Base-by-base conservation (phyloP, 2,329 filamentous ascomycete species). In the Nothophaeocryptopus gaeumannii region DNA sequence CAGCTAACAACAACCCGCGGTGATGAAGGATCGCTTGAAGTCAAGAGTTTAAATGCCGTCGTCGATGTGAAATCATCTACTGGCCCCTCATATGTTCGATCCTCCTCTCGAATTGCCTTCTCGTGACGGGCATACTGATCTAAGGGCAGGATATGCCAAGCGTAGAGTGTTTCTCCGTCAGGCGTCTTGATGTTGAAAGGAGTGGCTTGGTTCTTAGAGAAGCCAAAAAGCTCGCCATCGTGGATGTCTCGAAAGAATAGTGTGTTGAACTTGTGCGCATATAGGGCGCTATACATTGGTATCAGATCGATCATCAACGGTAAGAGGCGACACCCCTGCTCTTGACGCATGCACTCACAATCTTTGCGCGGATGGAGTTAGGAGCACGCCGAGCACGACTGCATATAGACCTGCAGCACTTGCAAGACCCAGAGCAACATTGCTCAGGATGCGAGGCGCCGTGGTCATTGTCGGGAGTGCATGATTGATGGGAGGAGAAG, bases 101-200 rank as follows among this genome's bases (percentile, higher is more conserved):
- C 67, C 34, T 79, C 56, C 2, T 45, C 47, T 10, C 39, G 72
- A 10, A 95, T 72, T 11, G 74, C 72, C 15, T 76, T 71, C 62
- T 95, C 86, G 60, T 95, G 79, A 58, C 85, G 77, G 5, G 82
- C 75, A 67, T 95, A 95, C 0, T 89, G 74, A 44, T 85, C 82
- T 5, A 95, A 71, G 0, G 92, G 92, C 41, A 96, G 73, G 47
- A 97, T 79, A 64, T 96, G 92, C 92, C 92, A 97, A 20, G 87
- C 88, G 65, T 93, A 95, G 13, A 97, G 73, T 2, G 75, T 82
- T 68, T 91, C 85, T 34, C 83, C 82, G 67, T 96, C 91, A 1
- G 82, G 74, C 0, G 89, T 93, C 3, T 72, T 73, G 33, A 97
- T 71, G 40, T 81, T 83, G 67, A 97, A 96, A 0, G 92, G 88